Base-by-base conservation (phyloP, 257 asterid genomes). In the Ilex asprella region DNA sequence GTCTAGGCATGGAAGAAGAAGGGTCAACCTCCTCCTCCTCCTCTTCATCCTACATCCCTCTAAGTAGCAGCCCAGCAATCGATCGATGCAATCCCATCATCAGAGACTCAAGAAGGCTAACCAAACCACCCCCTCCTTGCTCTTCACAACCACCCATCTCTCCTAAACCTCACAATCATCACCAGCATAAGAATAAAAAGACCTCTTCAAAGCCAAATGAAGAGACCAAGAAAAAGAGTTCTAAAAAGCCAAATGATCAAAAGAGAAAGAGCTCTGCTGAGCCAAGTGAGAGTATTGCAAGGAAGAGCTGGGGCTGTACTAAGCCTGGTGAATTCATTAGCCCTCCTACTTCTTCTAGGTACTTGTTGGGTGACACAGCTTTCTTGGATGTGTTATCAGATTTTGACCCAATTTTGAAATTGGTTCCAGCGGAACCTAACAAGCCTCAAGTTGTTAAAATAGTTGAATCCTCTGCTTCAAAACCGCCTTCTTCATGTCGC, bases 261-360 rank as follows among this genome's bases (percentile, higher is more conserved):
- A 55, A 47, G 30, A 30, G 44, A 7, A 16, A 65, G 49, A 43
- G 63, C 10, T 10, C 2, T 10, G 52, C 12, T 41, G 47, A 41
- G 12, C 47, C 47, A 41, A 47, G 30, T 16, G 43, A 41, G 12
- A 29, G 27, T 44, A 43, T 16, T 30, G 29, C 12, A 35, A 39
- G 35, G 7, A 70, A 81, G 59, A 79, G 78, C 73, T 84, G 95
- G 94, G 81, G 81, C 58, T 84, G 88, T 30, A 79, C 80, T 1
- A 78, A 64, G 55, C 79, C 87, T 0, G 73, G 79, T 39, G 88
- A 61, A 16, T 81, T 87, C 58, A 79, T 87, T 12, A 89, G 85
- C 35, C 98, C 98, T 2, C 86, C 86, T 6, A 88, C 87, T 7
- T 92, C 97, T 0, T 77, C 91, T 1, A 66, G 97, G 56, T 84